Percentiles rank a stretch among this genome's conserved stretches.
These are phyloP conservation scores for Fusarium vanettenii DNA, from an alignment of 2,329 filamentous ascomycete genomes.

Conservation along the genomic window DNA sequence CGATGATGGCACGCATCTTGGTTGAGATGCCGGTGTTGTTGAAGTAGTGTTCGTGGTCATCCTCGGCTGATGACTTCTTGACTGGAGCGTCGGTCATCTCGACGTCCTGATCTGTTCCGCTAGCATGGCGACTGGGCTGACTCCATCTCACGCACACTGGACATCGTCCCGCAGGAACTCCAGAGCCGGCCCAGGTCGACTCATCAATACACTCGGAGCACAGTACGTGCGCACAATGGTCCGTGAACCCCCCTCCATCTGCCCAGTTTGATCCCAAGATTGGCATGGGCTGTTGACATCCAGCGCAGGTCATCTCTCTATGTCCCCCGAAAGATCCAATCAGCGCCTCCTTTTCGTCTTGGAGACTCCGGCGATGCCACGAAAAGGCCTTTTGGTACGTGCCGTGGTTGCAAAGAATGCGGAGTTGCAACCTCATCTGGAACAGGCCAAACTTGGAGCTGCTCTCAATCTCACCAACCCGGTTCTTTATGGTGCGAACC, in stretches of 20 bases:
- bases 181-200: background rate
- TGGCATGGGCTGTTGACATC: background rate
- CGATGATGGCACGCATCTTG: background rate
- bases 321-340: background rate
- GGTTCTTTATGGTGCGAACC: background rate
- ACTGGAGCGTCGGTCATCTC: background rate
- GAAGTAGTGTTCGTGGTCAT: background rate
- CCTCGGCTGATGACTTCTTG: background rate
- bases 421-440: background rate
- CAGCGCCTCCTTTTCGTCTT: background rate
- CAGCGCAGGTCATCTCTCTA: background rate
- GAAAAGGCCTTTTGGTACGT: background rate
- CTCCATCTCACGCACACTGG: background rate
- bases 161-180: background rate
- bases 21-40: background rate
- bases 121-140: background rate
- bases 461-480: background rate
- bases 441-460: background rate
- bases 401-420: background rate
- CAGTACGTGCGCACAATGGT: background rate
- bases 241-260: background rate
- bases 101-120: background rate
- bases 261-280: background rate
- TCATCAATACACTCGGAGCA: background rate
- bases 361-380: background rate